phyloP scores from a whole-genome alignment of 805 yeast genomes.

The Metschnikowia sp. region DNA sequence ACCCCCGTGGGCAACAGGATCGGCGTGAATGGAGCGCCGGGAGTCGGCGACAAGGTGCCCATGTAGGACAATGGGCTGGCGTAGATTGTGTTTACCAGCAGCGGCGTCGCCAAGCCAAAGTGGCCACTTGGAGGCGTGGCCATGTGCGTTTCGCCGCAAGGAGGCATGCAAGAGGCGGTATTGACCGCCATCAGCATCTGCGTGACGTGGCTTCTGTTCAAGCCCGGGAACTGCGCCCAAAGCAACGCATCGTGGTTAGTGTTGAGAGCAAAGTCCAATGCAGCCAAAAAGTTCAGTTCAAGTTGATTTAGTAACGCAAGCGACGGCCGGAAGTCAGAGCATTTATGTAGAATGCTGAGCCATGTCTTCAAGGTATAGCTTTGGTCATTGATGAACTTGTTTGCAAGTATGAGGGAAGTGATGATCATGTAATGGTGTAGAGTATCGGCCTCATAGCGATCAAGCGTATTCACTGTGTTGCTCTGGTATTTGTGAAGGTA shows the following conservation, averaged over 20 bases:
- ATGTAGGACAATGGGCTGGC: constrained; percentile 10
- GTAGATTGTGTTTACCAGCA: constrained; percentile 8
- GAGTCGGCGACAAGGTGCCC: constrained; percentile 6
- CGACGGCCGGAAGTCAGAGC: constrained; percentile 10
- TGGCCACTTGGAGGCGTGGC: not conserved
- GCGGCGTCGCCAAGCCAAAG: constrained; percentile 12
- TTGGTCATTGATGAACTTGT: constrained; percentile 48
- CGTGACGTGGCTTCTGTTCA: constrained; percentile 2
- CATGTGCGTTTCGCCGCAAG: not conserved
- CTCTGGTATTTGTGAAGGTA: constrained; percentile 13
- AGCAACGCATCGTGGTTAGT: constrained; percentile 10
- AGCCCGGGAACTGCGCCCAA: constrained; percentile 10
- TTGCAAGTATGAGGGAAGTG: constrained; percentile 18
- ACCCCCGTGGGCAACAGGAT: constrained; percentile 3
- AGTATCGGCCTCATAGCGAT: constrained; percentile 8
- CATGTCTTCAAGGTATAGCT: constrained; percentile 51
- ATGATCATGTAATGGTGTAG: constrained; percentile 16
- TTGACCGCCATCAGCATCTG: constrained; percentile 7
- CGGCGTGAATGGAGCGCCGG: constrained; percentile 12
- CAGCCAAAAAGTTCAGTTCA: constrained; percentile 16
- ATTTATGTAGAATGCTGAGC: constrained; percentile 26
- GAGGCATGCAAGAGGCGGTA: not conserved
- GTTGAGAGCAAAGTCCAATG: constrained; percentile 12
- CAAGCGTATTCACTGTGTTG: constrained; percentile 13
- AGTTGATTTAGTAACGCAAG: constrained; percentile 18